A percentile compares a stretch with the other conserved stretches of the same genome.
These are phyloP conservation scores for Lipomyces sp. DNA, from an alignment of 805 yeast species.

Conservation along the genomic window DNA sequence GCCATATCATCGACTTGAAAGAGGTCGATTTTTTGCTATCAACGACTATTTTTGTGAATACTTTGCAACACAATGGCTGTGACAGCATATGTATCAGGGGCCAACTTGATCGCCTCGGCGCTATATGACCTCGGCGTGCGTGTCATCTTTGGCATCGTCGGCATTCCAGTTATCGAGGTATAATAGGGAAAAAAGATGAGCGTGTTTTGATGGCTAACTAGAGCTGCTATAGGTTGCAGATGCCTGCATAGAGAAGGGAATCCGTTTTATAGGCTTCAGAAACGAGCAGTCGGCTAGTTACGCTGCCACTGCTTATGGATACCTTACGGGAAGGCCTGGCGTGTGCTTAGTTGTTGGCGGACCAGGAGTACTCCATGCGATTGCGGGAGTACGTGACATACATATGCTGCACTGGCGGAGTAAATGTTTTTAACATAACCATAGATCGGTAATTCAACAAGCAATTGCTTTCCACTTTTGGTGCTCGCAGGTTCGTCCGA, in stretches of 20 bases:
- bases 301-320: slow-evolving; percentile 76
- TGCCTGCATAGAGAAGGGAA: slow-evolving; percentile 57
- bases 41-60: neutral
- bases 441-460: slow-evolving; percentile 58
- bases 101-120: slow-evolving; percentile 55
- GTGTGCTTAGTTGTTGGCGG: slow-evolving; percentile 75
- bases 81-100: slow-evolving; percentile 20
- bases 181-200: neutral
- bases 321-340: slow-evolving; percentile 66
- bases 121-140: slow-evolving; percentile 57
- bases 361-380: slow-evolving; percentile 71
- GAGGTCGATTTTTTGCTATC: neutral
- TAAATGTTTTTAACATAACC: neutral
- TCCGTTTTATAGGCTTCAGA: slow-evolving; percentile 63
- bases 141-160: slow-evolving; percentile 71
- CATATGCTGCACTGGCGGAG: neutral
- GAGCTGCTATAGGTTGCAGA: slow-evolving; percentile 53
- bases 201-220: neutral
- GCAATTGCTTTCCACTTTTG: slow-evolving; percentile 68
- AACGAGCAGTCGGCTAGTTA: slow-evolving; percentile 78
- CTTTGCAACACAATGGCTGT: slow-evolving; percentile 14
- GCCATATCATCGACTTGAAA: too few species aligned
- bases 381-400: slow-evolving; percentile 54
- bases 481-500: slow-evolving; percentile 68
- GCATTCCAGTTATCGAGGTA: slow-evolving; percentile 74